phyloP scores from a whole-genome alignment of 306 rosid genomes.

The Begonia fuchsioides region DNA sequence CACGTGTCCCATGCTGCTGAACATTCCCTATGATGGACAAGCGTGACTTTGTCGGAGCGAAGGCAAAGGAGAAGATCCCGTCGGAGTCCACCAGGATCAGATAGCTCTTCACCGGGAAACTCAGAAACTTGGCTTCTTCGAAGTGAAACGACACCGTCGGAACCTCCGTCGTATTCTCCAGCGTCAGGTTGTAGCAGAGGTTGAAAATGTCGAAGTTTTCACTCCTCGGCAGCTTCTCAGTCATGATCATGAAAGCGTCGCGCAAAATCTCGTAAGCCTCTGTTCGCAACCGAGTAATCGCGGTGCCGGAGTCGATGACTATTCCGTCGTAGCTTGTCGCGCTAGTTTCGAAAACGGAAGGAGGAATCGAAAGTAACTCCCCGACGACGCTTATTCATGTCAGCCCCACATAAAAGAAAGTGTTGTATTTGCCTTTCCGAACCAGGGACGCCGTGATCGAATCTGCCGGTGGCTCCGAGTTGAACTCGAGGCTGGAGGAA shows the following conservation, averaged over 20 bases:
- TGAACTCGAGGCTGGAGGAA: slow-evolving; percentile 76
- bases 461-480: slow-evolving; percentile 48
- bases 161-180: slow-evolving; percentile 28
- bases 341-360: slow-evolving; percentile 28
- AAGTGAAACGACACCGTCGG: slow-evolving; percentile 73
- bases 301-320: slow-evolving; percentile 80
- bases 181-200: slow-evolving; percentile 69
- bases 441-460: slow-evolving; percentile 39
- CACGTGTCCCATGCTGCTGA: slow-evolving; percentile 98
- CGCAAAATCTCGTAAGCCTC: slow-evolving; percentile 54
- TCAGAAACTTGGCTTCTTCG: slow-evolving; percentile 22
- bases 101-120: slow-evolving; percentile 64
- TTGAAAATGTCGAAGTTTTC: slow-evolving; percentile 47
- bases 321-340: slow-evolving; percentile 51
- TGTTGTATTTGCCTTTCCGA: slow-evolving; percentile 14
- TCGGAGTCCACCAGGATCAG: slow-evolving; percentile 51
- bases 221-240: slow-evolving; percentile 27
- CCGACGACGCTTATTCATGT: slow-evolving; percentile 74
- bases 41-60: slow-evolving; percentile 62
- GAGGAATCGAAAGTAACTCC: slow-evolving; percentile 17
- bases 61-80: slow-evolving; percentile 73
- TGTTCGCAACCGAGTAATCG: slow-evolving; percentile 57
- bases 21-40: slow-evolving; percentile 71
- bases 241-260: slow-evolving; percentile 38
- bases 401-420: slow-evolving; percentile 54